Percentiles rank a stretch among this genome's conserved stretches.
These are phyloP conservation scores for Coemansia guatemalensis DNA, from an alignment of 192 early-diverging fungal species.

Conservation along the genomic window DNA sequence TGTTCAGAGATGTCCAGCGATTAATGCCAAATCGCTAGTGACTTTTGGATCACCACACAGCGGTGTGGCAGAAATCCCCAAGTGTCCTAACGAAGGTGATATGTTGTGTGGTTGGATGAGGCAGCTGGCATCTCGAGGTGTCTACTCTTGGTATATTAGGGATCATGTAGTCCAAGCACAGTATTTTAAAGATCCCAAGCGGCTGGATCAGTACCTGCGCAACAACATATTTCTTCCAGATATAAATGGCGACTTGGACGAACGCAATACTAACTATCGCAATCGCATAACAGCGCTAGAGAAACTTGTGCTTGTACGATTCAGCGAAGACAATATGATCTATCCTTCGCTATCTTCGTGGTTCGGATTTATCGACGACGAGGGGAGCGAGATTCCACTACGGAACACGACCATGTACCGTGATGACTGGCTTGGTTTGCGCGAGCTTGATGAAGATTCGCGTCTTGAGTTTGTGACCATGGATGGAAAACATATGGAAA, in stretches of 20 bases:
- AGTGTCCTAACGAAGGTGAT: slow-evolving; percentile 61
- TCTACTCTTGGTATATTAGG: slow-evolving; percentile 83
- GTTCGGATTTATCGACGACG: slow-evolving; percentile 68
- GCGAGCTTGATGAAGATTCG: slow-evolving; percentile 52
- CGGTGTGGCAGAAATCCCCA: slow-evolving; percentile 79
- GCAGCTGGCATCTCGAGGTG: slow-evolving; percentile 73
- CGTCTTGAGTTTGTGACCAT: slow-evolving; percentile 30
- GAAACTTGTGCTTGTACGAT: slow-evolving; percentile 79
- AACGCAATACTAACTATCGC: slow-evolving; percentile 61
- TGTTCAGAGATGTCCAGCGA: slow-evolving; percentile 77
- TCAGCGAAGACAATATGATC: slow-evolving; percentile 77
- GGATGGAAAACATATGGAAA: slow-evolving; percentile 47
- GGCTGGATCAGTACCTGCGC: slow-evolving; percentile 69
- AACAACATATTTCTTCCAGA: slow-evolving; percentile 84
- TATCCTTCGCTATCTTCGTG: slow-evolving; percentile 65
- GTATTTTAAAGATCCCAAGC: slow-evolving; percentile 78
- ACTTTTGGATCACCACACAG: slow-evolving; percentile 86
- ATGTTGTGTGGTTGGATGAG: slow-evolving; percentile 72
- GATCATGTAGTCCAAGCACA: slow-evolving; percentile 89
- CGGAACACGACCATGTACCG: slow-evolving; percentile 60
- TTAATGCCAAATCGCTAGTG: slow-evolving; percentile 73
- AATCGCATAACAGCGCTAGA: slow-evolving; percentile 63
- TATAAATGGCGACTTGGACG: slow-evolving; percentile 75
- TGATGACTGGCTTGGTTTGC: slow-evolving; percentile 72
- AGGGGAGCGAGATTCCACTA: slow-evolving; percentile 55